phyloP scores from a whole-genome alignment of 129 eudicot genomes.

The Oenanthe sinensis region DNA sequence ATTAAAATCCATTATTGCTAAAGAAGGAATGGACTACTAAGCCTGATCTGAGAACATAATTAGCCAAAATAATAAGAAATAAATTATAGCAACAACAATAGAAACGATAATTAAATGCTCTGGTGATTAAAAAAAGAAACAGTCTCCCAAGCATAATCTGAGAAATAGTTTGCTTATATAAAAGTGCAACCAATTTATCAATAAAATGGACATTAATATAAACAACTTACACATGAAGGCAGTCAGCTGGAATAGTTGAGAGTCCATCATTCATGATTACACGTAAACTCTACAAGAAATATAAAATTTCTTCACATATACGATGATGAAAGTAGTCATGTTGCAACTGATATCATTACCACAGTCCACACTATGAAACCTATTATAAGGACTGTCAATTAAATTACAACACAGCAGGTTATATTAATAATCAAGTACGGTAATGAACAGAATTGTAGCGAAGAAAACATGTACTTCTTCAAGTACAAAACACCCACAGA shows the following conservation, averaged over 20 bases:
- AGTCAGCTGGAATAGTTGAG: conserved; percentile 80
- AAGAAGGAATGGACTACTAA: not conserved
- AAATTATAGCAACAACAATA: not conserved
- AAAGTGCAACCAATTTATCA: not conserved
- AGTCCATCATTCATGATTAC: conserved; percentile 96
- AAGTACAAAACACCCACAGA: not conserved
- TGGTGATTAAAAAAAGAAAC: not conserved
- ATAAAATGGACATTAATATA: not conserved
- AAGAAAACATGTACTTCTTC: not conserved
- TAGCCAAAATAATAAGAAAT: not conserved
- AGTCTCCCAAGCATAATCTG: not conserved
- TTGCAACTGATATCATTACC: not conserved
- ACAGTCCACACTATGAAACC: not conserved
- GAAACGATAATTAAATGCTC: not conserved
- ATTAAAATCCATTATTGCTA: too few relatives aligned
- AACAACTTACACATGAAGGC: conserved; percentile 72
- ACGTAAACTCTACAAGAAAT: conserved; percentile 67
- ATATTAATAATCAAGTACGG: not conserved
- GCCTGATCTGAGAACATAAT: not conserved
- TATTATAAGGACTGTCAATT: not conserved
- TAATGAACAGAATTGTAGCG: not conserved
- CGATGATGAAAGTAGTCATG: not conserved
- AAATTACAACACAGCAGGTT: not conserved
- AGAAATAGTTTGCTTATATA: not conserved
- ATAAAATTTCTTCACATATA: conserved; percentile 10